phyloP scores from a whole-genome alignment of 257 asterid genomes.

The Rubia yunnanensis region DNA sequence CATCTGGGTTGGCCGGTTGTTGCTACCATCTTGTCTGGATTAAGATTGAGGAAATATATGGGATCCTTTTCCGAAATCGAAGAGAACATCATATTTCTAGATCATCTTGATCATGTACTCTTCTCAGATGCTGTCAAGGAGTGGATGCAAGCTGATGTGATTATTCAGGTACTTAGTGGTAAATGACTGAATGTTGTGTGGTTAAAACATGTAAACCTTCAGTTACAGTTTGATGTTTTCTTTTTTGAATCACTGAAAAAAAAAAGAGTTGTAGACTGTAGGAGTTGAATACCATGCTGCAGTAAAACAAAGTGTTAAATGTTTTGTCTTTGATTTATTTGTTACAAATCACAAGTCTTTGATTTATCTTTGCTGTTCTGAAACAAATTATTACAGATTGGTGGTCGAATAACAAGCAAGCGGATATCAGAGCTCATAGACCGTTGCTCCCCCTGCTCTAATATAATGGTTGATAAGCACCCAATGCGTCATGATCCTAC shows the following conservation, averaged over 20 bases:
- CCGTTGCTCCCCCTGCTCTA: constrained; percentile 54
- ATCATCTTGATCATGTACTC: constrained; percentile 85
- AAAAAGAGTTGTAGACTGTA: neutral
- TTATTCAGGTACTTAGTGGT: constrained; percentile 57
- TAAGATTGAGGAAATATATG: constrained; percentile 74
- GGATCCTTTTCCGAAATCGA: constrained; percentile 44
- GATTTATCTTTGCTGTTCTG: neutral
- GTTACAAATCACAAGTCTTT: too few species aligned
- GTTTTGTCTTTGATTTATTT: neutral
- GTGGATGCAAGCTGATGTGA: constrained; percentile 77
- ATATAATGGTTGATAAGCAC: constrained; percentile 80
- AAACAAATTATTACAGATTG: constrained; percentile 46
- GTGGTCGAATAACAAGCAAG: constrained; percentile 85
- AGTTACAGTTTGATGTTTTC: neutral
- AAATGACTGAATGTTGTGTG: neutral
- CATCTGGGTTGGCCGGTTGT: constrained; percentile 88
- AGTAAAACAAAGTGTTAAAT: neutral
- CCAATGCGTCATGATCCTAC: constrained; percentile 97
- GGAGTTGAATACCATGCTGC: neutral
- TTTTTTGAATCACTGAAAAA: neutral
- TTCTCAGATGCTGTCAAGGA: constrained; percentile 59
- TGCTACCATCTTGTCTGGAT: constrained; percentile 78
- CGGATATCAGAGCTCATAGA: constrained; percentile 77
- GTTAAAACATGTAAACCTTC: neutral
- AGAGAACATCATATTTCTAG: constrained; percentile 60